Conservation (phyloP, 495 filamentous ascomycete genomes). For the Aspergillus heteromorphus region DNA sequence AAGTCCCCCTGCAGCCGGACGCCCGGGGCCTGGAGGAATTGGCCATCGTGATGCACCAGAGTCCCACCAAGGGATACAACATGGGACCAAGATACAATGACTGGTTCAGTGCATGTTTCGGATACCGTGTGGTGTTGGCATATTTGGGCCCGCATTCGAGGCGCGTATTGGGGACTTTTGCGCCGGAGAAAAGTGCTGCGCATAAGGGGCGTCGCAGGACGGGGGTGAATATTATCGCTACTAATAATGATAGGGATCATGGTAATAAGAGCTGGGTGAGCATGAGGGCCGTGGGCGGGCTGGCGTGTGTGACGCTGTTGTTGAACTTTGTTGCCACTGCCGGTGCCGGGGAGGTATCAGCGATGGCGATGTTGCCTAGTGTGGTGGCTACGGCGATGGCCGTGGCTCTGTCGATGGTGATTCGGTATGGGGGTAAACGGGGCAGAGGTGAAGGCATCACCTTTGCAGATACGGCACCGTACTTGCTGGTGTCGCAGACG, state of each 20-base stretch:
- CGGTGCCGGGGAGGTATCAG: not conserved
- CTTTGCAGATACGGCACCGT: conserved; percentile 78
- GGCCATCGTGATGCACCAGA: conserved; percentile 57
- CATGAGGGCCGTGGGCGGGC: not conserved
- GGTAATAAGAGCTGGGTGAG: too few species aligned
- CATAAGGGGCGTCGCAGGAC: conserved; percentile 1
- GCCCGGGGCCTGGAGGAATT: conserved; percentile 43
- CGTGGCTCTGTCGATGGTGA: not conserved
- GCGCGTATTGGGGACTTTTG: conserved; percentile 56
- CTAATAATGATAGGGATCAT: too few species aligned
- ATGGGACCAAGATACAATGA: conserved; percentile 61
- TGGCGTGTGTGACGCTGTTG: conserved; percentile 5
- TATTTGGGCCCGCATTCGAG: conserved; percentile 63
- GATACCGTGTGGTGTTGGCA: conserved; percentile 58
- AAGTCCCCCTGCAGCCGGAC: conserved; percentile 58
- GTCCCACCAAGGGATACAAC: conserved; percentile 57
- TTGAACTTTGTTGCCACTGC: conserved; percentile 2
- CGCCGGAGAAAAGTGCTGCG: conserved; percentile 26
- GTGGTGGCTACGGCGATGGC: not conserved
- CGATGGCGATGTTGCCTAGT: not conserved
- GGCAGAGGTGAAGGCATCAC: conserved; percentile 46
- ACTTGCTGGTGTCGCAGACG: conserved; percentile 63
- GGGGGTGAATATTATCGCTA: not conserved
- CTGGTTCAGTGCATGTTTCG: conserved; percentile 73
- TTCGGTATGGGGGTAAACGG: not conserved